Percentiles rank a stretch among this genome's conserved stretches.
phyloP scores from a whole-genome alignment of 768 basidiomycete genomes.

The Boletellus sp. region DNA sequence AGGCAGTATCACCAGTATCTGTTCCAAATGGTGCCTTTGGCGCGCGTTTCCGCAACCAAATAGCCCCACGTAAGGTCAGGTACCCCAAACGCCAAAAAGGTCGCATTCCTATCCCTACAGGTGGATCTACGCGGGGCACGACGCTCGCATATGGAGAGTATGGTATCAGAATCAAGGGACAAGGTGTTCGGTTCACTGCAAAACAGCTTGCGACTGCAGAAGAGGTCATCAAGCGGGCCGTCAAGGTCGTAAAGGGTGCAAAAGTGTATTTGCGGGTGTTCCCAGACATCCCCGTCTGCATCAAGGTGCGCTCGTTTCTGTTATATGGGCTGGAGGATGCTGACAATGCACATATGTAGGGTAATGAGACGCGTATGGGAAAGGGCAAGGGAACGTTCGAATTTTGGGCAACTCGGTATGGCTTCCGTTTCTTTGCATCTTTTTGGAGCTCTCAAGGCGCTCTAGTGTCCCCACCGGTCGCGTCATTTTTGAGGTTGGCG shows the following conservation, averaged over 20 bases:
- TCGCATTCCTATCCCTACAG: conserved; percentile 75
- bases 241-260: conserved; percentile 85
- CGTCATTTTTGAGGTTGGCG: conserved; percentile 93
- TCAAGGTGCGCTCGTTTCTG: conserved; percentile 60
- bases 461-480: conserved; percentile 79
- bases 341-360: conserved; percentile 42
- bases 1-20: conserved; percentile 5
- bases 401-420: conserved; percentile 91
- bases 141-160: conserved; percentile 89
- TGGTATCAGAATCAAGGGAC: conserved; percentile 84
- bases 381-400: conserved; percentile 99
- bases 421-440: not conserved
- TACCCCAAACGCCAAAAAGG: conserved; percentile 91
- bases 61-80: conserved; percentile 82
- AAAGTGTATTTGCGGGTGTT: conserved; percentile 89
- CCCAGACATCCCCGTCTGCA: conserved; percentile 95
- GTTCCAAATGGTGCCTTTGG: conserved; percentile 17
- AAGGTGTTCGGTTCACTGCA: conserved; percentile 77
- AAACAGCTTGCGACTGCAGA: conserved; percentile 87
- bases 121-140: conserved; percentile 91
- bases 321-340: not conserved
- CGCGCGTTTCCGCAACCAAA: conserved; percentile 47
- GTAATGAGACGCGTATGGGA: conserved; percentile 99
- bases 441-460: not conserved
- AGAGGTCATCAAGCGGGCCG: conserved; percentile 83